phyloP scores from a whole-genome alignment of 306 rosid species.

The Inga laurina region DNA sequence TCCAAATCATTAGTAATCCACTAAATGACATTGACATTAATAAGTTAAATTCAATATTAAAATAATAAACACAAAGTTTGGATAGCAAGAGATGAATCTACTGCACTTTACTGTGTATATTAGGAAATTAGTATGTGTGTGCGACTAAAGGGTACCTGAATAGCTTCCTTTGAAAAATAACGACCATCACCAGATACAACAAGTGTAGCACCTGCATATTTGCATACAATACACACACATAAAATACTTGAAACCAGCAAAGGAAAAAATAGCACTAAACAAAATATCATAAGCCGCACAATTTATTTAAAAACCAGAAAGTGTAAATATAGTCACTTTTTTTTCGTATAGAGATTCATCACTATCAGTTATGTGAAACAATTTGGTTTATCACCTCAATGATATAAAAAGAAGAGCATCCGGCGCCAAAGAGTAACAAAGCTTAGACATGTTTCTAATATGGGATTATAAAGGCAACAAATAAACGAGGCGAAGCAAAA shows the following conservation, averaged over 20 bases:
- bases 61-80: conserved; percentile 11
- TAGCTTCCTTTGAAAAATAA: conserved; percentile 86
- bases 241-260: conserved; percentile 7
- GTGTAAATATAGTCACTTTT: neutral
- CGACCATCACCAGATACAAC: conserved; percentile 99
- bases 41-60: neutral
- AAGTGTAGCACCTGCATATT: conserved; percentile 75
- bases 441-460: conserved; percentile 4
- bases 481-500: neutral
- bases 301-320: conserved; percentile 7
- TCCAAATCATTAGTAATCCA: conserved; percentile 15
- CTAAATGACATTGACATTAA: conserved; percentile 6
- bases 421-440: neutral
- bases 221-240: conserved; percentile 4
- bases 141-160: conserved; percentile 61
- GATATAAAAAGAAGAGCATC: neutral
- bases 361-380: neutral
- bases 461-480: neutral
- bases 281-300: neutral
- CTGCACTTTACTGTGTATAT: neutral
- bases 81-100: neutral
- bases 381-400: neutral
- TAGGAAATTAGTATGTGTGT: neutral
- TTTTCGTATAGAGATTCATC: neutral
- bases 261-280: conserved; percentile 1